phyloP scores from a whole-genome alignment of 257 asterid species.

The Solanum clarkiae region DNA sequence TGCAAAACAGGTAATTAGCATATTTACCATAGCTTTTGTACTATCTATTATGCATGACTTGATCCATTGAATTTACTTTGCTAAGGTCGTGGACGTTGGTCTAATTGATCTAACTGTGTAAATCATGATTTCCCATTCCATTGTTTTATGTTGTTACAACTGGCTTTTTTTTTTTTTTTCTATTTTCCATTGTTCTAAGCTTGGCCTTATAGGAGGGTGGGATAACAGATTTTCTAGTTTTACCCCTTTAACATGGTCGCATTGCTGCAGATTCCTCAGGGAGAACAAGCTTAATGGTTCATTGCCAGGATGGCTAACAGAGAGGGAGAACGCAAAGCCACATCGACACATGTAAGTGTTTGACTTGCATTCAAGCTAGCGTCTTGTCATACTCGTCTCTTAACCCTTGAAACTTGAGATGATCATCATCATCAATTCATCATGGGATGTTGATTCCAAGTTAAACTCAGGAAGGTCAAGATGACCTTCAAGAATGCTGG shows the following conservation, averaged over 20 bases:
- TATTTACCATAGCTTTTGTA: not conserved
- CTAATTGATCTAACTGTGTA: not conserved
- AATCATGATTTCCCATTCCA: not conserved
- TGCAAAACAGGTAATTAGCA: not conserved
- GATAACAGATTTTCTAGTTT: not conserved
- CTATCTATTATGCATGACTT: not conserved
- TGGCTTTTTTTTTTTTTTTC: not conserved
- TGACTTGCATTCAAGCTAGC: conserved; percentile 6
- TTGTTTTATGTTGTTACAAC: not conserved
- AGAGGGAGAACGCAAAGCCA: not conserved
- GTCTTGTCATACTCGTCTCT: conserved; percentile 27
- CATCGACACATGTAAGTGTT: not conserved
- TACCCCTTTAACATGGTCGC: not conserved
- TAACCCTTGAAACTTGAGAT: conserved; percentile 1
- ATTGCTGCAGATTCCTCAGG: conserved; percentile 2
- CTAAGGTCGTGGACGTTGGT: not conserved
- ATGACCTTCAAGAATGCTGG: conserved; percentile 38
- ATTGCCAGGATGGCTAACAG: conserved; percentile 2
- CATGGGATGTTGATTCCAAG: conserved; percentile 24
- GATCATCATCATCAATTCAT: conserved; percentile 8
- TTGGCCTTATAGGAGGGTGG: not conserved
- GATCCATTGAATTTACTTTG: not conserved
- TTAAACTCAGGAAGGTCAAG: conserved; percentile 19
- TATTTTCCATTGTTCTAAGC: not conserved
- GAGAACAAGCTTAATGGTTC: not conserved